Conservation (phyloP, 176 grass and related monocot genomes). For the Raddia distichophylla region DNA sequence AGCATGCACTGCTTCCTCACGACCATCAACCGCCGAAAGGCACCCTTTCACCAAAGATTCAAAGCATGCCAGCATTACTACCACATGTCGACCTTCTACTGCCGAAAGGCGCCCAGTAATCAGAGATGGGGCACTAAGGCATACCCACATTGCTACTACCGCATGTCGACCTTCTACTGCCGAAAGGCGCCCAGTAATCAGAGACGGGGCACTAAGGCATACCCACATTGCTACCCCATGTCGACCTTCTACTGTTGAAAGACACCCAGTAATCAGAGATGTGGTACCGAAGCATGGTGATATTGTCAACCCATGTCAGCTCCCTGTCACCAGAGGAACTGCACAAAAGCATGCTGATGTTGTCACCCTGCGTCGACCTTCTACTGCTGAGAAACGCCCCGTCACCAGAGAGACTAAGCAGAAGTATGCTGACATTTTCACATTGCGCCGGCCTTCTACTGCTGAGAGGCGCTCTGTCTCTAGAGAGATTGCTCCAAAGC, state of each 20-base stretch:
- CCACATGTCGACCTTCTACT: slow-evolving; percentile 42
- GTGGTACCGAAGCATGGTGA: background rate
- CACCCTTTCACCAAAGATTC: background rate
- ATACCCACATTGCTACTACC: slow-evolving; percentile 31
- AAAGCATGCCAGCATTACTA: slow-evolving; percentile 29
- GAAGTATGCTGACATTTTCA: background rate
- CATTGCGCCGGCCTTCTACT: slow-evolving; percentile 3
- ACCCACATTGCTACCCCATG: background rate
- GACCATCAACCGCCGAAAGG: slow-evolving; percentile 46
- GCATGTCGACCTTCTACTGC: slow-evolving; percentile 44
- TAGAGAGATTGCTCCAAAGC: slow-evolving; percentile 30
- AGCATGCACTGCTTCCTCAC: slow-evolving; percentile 28
- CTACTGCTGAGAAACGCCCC: slow-evolving; percentile 36
- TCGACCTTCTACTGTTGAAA: slow-evolving; percentile 45
- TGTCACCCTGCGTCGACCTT: slow-evolving; percentile 7
- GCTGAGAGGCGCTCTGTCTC: slow-evolving; percentile 8
- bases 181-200: slow-evolving; percentile 40
- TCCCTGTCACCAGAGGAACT: slow-evolving; percentile 7
- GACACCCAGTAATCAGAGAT: slow-evolving; percentile 42
- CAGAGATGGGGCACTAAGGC: slow-evolving; percentile 17
- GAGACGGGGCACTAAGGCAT: slow-evolving; percentile 10
- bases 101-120: slow-evolving; percentile 40
- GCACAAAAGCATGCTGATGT: slow-evolving; percentile 27
- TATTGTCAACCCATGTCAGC: slow-evolving; percentile 27
- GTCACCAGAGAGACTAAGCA: background rate